These are phyloP conservation scores for Metarhizium robertsii DNA, from an alignment of 2,329 filamentous ascomycete species.

Conservation along the genomic window DNA sequence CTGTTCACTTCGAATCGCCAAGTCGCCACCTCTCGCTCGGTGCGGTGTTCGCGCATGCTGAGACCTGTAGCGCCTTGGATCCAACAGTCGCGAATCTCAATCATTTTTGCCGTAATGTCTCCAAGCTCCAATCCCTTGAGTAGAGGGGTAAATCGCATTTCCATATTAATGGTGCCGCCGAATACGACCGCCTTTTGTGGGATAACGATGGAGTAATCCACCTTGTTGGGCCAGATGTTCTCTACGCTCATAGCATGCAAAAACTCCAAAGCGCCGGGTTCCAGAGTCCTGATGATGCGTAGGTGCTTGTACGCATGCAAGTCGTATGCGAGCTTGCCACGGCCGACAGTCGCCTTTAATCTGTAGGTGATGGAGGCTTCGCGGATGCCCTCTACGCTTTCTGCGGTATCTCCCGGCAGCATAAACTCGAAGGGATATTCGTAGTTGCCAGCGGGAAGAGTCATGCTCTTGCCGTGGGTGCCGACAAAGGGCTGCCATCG, in stretches of 20 bases:
- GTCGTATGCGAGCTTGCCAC: conserved; percentile 84
- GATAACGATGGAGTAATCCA: conserved; percentile 89
- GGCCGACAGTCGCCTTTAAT: conserved; percentile 79
- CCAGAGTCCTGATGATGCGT: conserved; percentile 68
- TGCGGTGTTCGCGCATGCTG: conserved; percentile 48
- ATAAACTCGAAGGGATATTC: conserved; percentile 73
- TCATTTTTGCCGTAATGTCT: conserved; percentile 69
- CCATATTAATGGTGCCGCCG: conserved; percentile 73
- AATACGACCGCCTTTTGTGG: conserved; percentile 93
- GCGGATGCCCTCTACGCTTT: conserved; percentile 83
- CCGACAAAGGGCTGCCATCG: conserved; percentile 59
- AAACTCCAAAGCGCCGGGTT: conserved; percentile 66
- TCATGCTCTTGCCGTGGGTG: conserved; percentile 44
- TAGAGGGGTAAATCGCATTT: conserved; percentile 80
- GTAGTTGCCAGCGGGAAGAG: conserved; percentile 66
- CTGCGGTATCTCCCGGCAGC: conserved; percentile 62
- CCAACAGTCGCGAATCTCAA: conserved; percentile 67
- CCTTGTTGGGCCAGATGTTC: conserved; percentile 96
- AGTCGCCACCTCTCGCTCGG: conserved; percentile 52
- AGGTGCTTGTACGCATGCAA: conserved; percentile 70
- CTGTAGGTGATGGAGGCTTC: conserved; percentile 86
- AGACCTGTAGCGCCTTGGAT: conserved; percentile 35
- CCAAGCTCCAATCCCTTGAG: conserved; percentile 82
- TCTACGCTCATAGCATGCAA: conserved; percentile 90
- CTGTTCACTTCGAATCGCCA: conserved; percentile 48